Conservation (phyloP, 2,329 filamentous ascomycete species). For the Trichoderma sp. region DNA sequence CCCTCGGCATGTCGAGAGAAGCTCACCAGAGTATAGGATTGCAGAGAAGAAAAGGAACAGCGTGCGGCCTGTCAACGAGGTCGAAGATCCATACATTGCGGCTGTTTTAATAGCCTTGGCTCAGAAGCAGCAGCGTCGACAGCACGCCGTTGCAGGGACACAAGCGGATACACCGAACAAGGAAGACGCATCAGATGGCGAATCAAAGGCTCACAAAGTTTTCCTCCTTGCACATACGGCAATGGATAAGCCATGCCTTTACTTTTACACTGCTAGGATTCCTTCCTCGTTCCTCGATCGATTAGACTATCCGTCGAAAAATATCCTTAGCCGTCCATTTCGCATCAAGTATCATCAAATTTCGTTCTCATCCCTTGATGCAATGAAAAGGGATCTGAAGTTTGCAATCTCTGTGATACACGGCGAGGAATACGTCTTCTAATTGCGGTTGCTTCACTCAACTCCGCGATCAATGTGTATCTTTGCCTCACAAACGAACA, state of each 20-base stretch:
- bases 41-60: neutral
- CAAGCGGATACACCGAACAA: neutral
- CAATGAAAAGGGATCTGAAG: neutral
- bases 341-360: neutral
- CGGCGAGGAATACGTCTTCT: neutral
- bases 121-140: neutral
- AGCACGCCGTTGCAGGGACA: neutral
- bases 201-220: neutral
- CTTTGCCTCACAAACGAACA: neutral
- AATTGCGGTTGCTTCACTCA: neutral
- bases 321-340: neutral
- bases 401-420: neutral
- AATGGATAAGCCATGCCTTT: neutral
- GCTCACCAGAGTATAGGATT: neutral
- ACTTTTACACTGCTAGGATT: neutral
- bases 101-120: neutral
- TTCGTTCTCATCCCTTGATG: neutral
- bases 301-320: neutral
- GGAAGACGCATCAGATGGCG: neutral
- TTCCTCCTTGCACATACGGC: neutral
- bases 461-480: neutral
- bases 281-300: neutral
- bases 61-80: neutral
- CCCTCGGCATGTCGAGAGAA: neutral
- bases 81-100: neutral